Percentiles rank a stretch among this genome's conserved stretches.
Conservation (phyloP, 1,284 basidiomycete genomes). For the Lentinula novae-zelandiae region DNA sequence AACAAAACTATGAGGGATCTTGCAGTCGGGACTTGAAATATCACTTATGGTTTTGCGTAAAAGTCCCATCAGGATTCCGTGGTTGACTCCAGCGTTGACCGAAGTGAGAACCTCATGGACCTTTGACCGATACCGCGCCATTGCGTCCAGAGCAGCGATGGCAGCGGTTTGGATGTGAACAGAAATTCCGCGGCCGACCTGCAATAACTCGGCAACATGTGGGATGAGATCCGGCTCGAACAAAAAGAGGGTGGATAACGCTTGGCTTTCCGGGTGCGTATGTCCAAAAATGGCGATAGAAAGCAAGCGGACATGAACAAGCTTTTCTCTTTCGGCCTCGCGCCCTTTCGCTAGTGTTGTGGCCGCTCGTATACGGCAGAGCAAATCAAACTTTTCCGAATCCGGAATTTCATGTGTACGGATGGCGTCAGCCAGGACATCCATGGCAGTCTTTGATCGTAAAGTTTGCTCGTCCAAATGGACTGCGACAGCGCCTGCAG, state of each 20-base stretch:
- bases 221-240: conserved; percentile 91
- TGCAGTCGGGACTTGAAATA: conserved; percentile 60
- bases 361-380: conserved; percentile 85
- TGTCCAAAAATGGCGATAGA: conserved; percentile 89
- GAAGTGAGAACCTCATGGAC: conserved; percentile 87
- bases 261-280: conserved; percentile 76
- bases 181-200: conserved; percentile 70
- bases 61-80: conserved; percentile 89
- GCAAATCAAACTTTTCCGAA: conserved; percentile 85
- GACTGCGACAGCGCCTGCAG: conserved; percentile 49
- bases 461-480: conserved; percentile 63
- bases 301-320: conserved; percentile 80
- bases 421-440: conserved; percentile 72
- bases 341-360: conserved; percentile 59
- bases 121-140: conserved; percentile 81
- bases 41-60: conserved; percentile 78
- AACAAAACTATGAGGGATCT: conserved; percentile 76
- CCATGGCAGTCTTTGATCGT: conserved; percentile 59
- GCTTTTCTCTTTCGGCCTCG: conserved; percentile 69
- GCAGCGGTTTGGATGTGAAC: conserved; percentile 78
- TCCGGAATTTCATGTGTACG: conserved; percentile 75
- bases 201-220: conserved; percentile 87
- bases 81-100: conserved; percentile 94
- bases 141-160: conserved; percentile 85
- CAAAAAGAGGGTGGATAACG: conserved; percentile 82